phyloP scores from a whole-genome alignment of 345 rosid species.

The Sisymbrium altissimum region DNA sequence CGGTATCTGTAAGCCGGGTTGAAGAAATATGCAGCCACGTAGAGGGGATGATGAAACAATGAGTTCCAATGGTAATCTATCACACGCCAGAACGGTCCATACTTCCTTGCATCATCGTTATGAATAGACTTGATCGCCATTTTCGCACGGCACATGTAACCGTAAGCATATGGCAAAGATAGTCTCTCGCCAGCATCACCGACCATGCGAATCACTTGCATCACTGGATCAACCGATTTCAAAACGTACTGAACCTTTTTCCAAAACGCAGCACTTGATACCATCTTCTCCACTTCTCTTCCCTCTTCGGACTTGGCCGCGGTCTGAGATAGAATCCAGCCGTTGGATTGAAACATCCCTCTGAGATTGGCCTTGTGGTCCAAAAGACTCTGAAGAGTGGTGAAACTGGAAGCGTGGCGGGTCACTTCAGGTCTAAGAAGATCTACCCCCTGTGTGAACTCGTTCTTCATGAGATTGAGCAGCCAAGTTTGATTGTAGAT shows the following conservation, averaged over 20 bases:
- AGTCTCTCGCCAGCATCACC: conserved; percentile 38
- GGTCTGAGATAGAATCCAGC: conserved; percentile 56
- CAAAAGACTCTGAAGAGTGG: conserved; percentile 54
- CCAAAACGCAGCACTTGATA: conserved; percentile 60
- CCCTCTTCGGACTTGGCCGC: conserved; percentile 50
- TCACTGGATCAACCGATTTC: conserved; percentile 65
- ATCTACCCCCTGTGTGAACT: conserved; percentile 61
- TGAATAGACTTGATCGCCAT: conserved; percentile 57
- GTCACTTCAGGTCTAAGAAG: conserved; percentile 59
- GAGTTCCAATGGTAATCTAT: conserved; percentile 73
- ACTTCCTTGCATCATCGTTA: conserved; percentile 60
- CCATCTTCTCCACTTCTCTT: conserved; percentile 59
- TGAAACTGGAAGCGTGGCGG: conserved; percentile 45
- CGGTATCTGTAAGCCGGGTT: conserved; percentile 80
- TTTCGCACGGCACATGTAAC: conserved; percentile 59
- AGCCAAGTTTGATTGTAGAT: conserved; percentile 59
- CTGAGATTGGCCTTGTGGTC: conserved; percentile 59
- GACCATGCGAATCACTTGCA: conserved; percentile 56
- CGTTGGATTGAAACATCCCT: conserved; percentile 65
- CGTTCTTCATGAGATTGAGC: conserved; percentile 58
- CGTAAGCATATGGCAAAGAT: conserved; percentile 53
- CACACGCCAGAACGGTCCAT: conserved; percentile 74
- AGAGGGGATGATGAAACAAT: conserved; percentile 79
- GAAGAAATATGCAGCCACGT: conserved; percentile 86
- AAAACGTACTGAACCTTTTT: conserved; percentile 59